Base-by-base conservation (phyloP, 2,329 filamentous ascomycete species). In the Bipolaris bicolor region DNA sequence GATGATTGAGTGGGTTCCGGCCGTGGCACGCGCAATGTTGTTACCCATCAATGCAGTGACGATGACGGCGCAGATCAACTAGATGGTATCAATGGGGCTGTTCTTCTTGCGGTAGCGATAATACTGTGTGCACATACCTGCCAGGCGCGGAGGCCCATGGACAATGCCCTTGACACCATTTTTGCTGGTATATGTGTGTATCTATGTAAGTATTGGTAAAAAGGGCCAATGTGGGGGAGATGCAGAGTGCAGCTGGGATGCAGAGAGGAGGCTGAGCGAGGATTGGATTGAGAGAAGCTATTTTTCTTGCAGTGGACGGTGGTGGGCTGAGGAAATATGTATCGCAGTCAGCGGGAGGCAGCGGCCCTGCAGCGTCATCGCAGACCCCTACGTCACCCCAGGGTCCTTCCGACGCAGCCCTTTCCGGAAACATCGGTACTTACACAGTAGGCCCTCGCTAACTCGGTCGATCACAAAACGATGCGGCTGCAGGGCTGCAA, bases 31-130 rank as follows among this genome's bases (percentile, higher is more conserved):
- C 49, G 80, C 78, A 70, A 88, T 86, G 79, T 87, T 86, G 79
- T 88, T 86, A 64, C 85, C 86, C 64, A 86, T 72, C 44, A 89
- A 79, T 11, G 84, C 80, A 78, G 88, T 84, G 69, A 88, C 75
- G 67, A 89, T 80, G 55, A 88, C 71, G 33, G 84, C 79, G 77
- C 82, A 87, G 68, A 87, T 48, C 74, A 88, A 84, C 85, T 88
- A 62, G 15, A 22, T 16, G 24, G 15, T 5, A 46, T 63, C 34
- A 56, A 39, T 20, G n/a, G 40, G 2, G 2, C 16, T 18, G 26
- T 22, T 29, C 16, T n/a, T 16, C 13, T 40, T 22, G 3, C 20
- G 2, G 33, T 46, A 36, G 5, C 3, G 36, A 43, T 9, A 10
- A 29, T 10, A 20, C 20, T 20, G 7, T 9, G 16, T 2, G 6